phyloP scores from a whole-genome alignment of 306 rosid genomes.

The Medicago lupulina region DNA sequence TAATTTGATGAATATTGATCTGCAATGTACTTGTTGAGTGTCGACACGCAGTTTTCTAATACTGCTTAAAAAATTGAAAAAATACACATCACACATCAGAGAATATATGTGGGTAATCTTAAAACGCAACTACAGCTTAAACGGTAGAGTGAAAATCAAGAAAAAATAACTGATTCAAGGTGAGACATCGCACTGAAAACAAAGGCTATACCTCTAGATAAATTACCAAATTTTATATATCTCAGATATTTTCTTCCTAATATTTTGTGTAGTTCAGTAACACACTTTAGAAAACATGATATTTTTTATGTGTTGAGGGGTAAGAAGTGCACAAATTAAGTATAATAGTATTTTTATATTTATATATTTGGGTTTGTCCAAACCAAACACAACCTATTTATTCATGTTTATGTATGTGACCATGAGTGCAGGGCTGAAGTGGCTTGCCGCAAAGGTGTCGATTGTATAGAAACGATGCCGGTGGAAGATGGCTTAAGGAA shows the following conservation, averaged over 20 bases:
- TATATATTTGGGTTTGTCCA: neutral
- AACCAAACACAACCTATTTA: neutral
- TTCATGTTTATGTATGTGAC: slow-evolving; percentile 12
- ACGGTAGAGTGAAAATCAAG: slow-evolving; percentile 23
- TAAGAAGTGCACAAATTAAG: neutral
- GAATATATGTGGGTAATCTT: slow-evolving; percentile 8
- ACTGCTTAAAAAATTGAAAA: slow-evolving; percentile 53
- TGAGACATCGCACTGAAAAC: neutral
- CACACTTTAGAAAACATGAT: neutral
- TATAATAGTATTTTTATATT: neutral
- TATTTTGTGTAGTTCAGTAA: neutral
- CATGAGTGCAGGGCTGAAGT: slow-evolving; percentile 49
- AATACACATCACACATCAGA: slow-evolving; percentile 34
- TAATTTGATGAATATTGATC: slow-evolving; percentile 73
- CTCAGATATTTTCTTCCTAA: neutral
- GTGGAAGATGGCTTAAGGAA: slow-evolving; percentile 63
- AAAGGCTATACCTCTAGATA: neutral
- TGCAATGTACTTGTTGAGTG: slow-evolving; percentile 89
- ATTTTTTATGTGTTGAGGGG: neutral
- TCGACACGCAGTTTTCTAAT: slow-evolving; percentile 84
- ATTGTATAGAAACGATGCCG: slow-evolving; percentile 57
- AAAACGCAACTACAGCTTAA: slow-evolving; percentile 16
- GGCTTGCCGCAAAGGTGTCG: slow-evolving; percentile 72
- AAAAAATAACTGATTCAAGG: slow-evolving; percentile 8
- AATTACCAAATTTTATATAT: no score